phyloP scores from a whole-genome alignment of 179 eudicot species.

The Actinidia arguta region DNA sequence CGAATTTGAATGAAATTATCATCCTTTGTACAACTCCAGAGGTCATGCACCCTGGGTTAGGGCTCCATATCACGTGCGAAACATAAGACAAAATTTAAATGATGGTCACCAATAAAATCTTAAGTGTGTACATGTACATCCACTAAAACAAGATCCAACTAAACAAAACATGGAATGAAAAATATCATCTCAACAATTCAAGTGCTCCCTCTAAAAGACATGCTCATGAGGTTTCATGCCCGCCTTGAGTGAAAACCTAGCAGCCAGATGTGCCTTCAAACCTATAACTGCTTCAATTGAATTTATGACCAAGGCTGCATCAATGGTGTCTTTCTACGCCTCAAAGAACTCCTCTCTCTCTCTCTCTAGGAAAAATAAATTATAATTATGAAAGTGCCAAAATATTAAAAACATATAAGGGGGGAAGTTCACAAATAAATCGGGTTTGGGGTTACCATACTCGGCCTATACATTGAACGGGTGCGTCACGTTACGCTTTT shows the following conservation, averaged over 20 bases:
- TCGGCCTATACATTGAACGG: no score
- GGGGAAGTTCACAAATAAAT: no score
- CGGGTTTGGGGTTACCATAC: no score
- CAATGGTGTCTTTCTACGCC: slow-evolving; percentile 72
- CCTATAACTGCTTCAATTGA: slow-evolving; percentile 51
- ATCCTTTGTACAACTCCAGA: no score
- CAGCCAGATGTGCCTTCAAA: slow-evolving; percentile 59
- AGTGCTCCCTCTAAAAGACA: slow-evolving; percentile 36
- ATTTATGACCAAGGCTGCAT: slow-evolving; percentile 53
- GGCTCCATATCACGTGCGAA: not conserved
- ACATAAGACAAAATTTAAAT: slow-evolving; percentile 14
- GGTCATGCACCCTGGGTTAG: no score
- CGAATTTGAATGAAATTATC: no score
- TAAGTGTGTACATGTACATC: not conserved
- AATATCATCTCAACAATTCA: not conserved
- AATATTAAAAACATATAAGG: no score
- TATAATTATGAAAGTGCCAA: no score
- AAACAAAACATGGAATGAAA: not conserved
- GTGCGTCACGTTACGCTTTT: no score
- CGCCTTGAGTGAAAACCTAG: slow-evolving; percentile 63
- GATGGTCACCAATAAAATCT: slow-evolving; percentile 16
- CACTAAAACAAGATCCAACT: slow-evolving; percentile 6
- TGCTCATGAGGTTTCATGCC: slow-evolving; percentile 63
- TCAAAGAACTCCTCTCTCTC: slow-evolving; percentile 91
- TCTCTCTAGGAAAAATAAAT: no score